Evolutionary conservation across 192 early-diverging fungal species (phyloP).

Genomic region (Spizellomyces punctatus): DNA sequence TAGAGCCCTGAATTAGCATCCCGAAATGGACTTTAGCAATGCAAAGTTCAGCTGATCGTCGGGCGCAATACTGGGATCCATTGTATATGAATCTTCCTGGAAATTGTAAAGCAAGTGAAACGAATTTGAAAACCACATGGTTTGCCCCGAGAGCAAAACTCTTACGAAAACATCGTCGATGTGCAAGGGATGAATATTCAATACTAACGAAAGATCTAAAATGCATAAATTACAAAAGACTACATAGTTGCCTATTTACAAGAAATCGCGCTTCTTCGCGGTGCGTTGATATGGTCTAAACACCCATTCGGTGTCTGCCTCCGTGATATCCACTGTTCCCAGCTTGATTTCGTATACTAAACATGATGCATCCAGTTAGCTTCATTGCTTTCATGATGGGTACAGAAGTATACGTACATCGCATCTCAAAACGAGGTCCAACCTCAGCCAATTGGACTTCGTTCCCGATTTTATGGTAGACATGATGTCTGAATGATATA

Average conservation of each 20-base stretch:
- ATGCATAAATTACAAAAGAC: too few species aligned
- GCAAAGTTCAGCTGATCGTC: slow-evolving; percentile 33
- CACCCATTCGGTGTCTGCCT: slow-evolving; percentile 97
- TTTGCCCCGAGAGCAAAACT: too few species aligned
- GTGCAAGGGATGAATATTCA: too few species aligned
- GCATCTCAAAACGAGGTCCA: slow-evolving; percentile 98
- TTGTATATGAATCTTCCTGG: too few species aligned
- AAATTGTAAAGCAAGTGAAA: too few species aligned
- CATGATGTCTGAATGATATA: slow-evolving; percentile 97
- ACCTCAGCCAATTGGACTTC: slow-evolving; percentile 95
- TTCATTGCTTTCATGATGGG: neutral
- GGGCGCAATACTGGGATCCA: too few species aligned
- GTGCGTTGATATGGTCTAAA: slow-evolving; percentile 77
- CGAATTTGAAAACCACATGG: too few species aligned
- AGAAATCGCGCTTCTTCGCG: slow-evolving; percentile 43
- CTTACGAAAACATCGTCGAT: too few species aligned
- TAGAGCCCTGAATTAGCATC: slow-evolving; percentile 27
- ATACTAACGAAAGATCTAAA: too few species aligned
- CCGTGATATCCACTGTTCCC: slow-evolving; percentile 90
- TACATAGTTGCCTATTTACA: slow-evolving; percentile 20
- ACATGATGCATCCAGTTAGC: neutral
- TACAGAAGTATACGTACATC: slow-evolving; percentile 53
- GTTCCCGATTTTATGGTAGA: slow-evolving; percentile 88
- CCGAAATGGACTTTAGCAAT: slow-evolving; percentile 52
- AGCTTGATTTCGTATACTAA: slow-evolving; percentile 93